Conservation (phyloP, 1,139 yeast species). For the Diutina sp. region DNA sequence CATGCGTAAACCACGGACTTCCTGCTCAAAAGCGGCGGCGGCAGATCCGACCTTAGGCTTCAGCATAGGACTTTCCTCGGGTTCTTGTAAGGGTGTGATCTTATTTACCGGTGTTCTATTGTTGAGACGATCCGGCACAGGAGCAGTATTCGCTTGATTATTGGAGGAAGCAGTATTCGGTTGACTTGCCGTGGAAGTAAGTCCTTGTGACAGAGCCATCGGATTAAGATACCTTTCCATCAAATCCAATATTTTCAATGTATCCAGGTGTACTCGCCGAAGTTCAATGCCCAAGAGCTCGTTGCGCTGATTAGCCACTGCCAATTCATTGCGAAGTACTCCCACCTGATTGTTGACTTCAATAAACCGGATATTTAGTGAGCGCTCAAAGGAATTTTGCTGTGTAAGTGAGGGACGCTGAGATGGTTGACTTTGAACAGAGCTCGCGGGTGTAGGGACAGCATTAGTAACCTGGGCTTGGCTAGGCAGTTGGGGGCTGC, state of each 20-base stretch:
- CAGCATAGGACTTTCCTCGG: constrained; percentile 10
- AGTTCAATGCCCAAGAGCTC: constrained; percentile 4
- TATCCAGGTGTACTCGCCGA: neutral
- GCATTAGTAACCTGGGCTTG: constrained; percentile 5
- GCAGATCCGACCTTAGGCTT: constrained; percentile 3
- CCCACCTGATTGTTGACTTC: constrained; percentile 27
- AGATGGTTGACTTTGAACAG: constrained; percentile 1
- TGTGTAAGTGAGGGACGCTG: constrained; percentile 10
- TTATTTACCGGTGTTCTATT: constrained; percentile 8
- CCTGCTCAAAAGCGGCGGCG: neutral
- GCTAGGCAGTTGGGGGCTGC: constrained; percentile 5
- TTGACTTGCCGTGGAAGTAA: neutral
- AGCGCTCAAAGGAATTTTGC: constrained; percentile 12
- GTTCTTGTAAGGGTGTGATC: constrained; percentile 5
- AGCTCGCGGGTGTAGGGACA: constrained; percentile 4
- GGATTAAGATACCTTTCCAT: constrained; percentile 17
- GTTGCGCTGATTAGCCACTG: constrained; percentile 25
- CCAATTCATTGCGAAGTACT: constrained; percentile 23
- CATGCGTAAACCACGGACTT: neutral
- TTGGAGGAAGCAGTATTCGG: neutral
- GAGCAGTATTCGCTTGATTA: constrained; percentile 1
- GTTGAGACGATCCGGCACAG: constrained; percentile 6
- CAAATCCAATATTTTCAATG: constrained; percentile 23
- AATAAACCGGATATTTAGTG: constrained; percentile 19
- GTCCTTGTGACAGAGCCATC: neutral